Conservation (phyloP, 768 basidiomycete genomes). For the Tephrocybe sp. region DNA sequence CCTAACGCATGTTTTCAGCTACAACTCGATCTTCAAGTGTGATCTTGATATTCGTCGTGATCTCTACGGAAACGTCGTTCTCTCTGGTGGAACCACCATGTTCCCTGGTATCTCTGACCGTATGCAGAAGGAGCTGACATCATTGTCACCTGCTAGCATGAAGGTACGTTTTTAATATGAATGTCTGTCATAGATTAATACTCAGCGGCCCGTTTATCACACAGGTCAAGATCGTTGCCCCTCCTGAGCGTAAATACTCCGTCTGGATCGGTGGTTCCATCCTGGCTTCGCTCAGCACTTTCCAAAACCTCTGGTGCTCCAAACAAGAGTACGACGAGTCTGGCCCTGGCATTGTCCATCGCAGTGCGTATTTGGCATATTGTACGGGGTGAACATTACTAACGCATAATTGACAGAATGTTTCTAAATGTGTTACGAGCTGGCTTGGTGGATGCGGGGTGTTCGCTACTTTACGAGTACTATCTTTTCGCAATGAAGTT, state of each 20-base stretch:
- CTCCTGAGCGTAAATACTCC: constrained; percentile 93
- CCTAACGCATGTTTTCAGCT: constrained; percentile 42
- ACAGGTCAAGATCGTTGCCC: constrained; percentile 88
- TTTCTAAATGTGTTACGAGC: constrained; percentile 21
- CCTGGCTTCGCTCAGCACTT: constrained; percentile 86
- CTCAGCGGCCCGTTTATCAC: constrained; percentile 1
- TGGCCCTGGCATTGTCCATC: constrained; percentile 78
- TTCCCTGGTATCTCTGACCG: constrained; percentile 96
- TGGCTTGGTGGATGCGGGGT: constrained; percentile 8
- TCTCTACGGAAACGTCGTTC: constrained; percentile 79
- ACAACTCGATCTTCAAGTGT: constrained; percentile 85
- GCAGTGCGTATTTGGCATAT: constrained; percentile 47
- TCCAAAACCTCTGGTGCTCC: constrained; percentile 96
- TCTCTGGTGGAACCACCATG: constrained; percentile 93
- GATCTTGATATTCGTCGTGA: constrained; percentile 86
- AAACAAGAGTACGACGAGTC: constrained; percentile 93
- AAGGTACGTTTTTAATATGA: constrained; percentile 48
- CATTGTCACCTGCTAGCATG: constrained; percentile 85
- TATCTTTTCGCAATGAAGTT: constrained; percentile 11
- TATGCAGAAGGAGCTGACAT: constrained; percentile 92
- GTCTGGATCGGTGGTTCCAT: constrained; percentile 94
- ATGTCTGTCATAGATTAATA: neutral
- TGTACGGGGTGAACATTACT: neutral
- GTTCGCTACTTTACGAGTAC: constrained; percentile 11
- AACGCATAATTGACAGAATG: constrained; percentile 22